A percentile compares a stretch with the other conserved stretches of the same genome.
Conservation (phyloP, 192 early-diverging fungal genomes). For the Glomus cerebriforme region DNA sequence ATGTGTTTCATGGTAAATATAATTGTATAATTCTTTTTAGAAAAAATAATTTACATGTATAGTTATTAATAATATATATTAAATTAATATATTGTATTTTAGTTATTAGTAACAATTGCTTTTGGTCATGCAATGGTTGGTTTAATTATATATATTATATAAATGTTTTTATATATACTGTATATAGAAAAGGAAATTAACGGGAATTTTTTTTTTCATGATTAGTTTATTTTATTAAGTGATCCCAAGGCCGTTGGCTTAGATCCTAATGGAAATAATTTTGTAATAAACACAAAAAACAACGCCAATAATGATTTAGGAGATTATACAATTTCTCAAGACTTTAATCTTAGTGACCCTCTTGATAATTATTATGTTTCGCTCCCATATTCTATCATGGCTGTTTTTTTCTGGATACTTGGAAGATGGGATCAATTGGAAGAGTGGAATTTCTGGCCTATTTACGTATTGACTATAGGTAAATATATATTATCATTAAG, state of each 20-base stretch:
- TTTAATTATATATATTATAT: not conserved
- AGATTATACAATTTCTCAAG: not conserved
- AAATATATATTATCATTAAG: not conserved
- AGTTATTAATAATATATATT: too few species aligned
- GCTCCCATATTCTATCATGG: not conserved
- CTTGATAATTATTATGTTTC: not conserved
- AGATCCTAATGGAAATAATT: not conserved
- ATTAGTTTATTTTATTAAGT: not conserved
- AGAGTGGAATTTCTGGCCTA: slow-evolving; percentile 13
- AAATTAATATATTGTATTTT: too few species aligned
- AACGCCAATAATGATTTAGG: too few species aligned
- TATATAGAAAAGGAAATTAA: too few species aligned
- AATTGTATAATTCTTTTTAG: too few species aligned
- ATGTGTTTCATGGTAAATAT: not conserved
- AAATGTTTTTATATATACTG: not conserved
- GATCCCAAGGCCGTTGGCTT: not conserved
- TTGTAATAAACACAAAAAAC: not conserved
- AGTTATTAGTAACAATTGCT: not conserved
- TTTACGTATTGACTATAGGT: slow-evolving; percentile 2
- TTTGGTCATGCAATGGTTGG: not conserved
- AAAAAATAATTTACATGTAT: too few species aligned
- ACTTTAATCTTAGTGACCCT: not conserved
- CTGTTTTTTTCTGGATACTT: not conserved
- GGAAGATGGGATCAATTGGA: slow-evolving; percentile 18
- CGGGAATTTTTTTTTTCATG: not conserved